Evolutionary conservation across 768 basidiomycete species (phyloP), one percentile per base, ranked within the genome.

Genomic region (Kwoniella mangroviensis): DNA sequence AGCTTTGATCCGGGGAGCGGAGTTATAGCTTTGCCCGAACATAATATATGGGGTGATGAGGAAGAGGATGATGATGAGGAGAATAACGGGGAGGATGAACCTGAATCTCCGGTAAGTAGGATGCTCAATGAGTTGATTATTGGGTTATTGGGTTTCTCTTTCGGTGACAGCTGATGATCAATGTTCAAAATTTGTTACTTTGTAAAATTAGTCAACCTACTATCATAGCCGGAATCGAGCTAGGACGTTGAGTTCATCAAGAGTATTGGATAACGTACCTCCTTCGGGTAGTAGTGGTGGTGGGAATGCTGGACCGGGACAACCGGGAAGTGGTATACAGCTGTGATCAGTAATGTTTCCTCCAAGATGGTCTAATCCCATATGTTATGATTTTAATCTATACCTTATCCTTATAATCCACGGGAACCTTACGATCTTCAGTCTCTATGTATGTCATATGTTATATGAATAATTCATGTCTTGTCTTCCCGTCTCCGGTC

Each of bases 1-100:
- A 93, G 92, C 83, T 95, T 90, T 72, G 93, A 94, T 78, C 90
- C 89, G 60, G 92, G 89, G 4, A 91, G 91, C 2, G 94, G 94
- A 0, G 92, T 94, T 43, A 95, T 95, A 73, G 90, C 90, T 86
- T 84, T 95, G 2, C 92, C 93, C 0, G 92, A 94, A 49, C 87
- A 89, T 82, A 88, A 72, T 73, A 76, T 76, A 49, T 79, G 73
- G 79, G 79, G 59, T 43, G 74, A 67, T 63, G 75, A 67, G 42
- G 58, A 72, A 52, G 91, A 90, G 88, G 83, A 90, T 72, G 79
- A 76, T 7, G 84, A 86, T 10, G 88, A 86, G 1, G 85, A 84
- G 26, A 84, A 82, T 60, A 85, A 86, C n/a, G 65, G 84, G 84
- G 89, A 89, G 26, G 87, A 86, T 21, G 85, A 84, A 21, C 63